phyloP scores from a whole-genome alignment of 2,329 filamentous ascomycete species.

The Coccinonectria pachysandricola region DNA sequence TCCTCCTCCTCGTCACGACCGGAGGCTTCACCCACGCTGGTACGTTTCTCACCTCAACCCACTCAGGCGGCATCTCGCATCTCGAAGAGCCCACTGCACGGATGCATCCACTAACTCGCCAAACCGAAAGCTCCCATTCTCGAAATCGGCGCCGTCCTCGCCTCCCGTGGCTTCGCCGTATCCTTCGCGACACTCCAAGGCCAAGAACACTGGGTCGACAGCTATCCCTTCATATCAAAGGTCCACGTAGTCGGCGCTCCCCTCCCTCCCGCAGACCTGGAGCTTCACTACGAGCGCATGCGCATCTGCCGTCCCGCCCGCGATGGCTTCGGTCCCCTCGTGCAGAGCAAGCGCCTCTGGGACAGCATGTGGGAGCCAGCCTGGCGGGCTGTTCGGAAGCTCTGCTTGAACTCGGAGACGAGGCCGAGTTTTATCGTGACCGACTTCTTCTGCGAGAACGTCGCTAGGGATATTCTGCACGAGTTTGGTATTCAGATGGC shows the following conservation, averaged over 20 bases:
- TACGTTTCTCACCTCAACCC: constrained; percentile 3
- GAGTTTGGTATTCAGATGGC: constrained; percentile 29
- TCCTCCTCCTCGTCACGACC: constrained; percentile 24
- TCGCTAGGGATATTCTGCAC: constrained; percentile 28
- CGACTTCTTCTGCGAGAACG: constrained; percentile 33
- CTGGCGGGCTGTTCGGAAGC: constrained; percentile 8
- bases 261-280: constrained; percentile 18
- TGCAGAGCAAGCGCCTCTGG: constrained; percentile 27
- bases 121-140: constrained; percentile 28
- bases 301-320: constrained; percentile 22
- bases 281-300: constrained; percentile 26
- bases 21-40: constrained; percentile 28
- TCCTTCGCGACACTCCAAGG: constrained; percentile 28
- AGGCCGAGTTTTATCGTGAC: constrained; percentile 30
- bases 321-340: constrained; percentile 20
- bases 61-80: too few species aligned
- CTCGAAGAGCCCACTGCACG: too few species aligned
- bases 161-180: constrained; percentile 24
- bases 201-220: constrained; percentile 24
- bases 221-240: constrained; percentile 21
- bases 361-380: constrained; percentile 27
- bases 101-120: too few species aligned
- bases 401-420: constrained; percentile 11
- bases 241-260: constrained; percentile 23
- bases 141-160: constrained; percentile 24